Evolutionary conservation across 257 asterid species (phyloP), one percentile per base, ranked within the genome.

Genomic region (Nicotiana tabacum): DNA sequence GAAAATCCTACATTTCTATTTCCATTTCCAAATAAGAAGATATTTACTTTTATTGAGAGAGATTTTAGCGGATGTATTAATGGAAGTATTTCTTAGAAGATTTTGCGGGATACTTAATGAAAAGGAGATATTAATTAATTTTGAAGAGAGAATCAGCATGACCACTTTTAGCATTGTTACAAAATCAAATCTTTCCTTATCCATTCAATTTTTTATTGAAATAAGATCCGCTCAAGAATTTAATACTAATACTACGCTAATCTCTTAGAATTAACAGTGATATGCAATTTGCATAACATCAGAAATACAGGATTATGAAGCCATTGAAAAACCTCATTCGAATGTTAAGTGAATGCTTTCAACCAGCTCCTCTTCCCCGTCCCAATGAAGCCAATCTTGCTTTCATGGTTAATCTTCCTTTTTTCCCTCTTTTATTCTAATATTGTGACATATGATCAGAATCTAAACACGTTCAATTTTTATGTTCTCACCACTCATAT

Each of bases 321-420:
- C 61, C 37, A 74, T 27, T 48, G 11, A 74, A 74, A 74, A 8
- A 5, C 8, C 18, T 74, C 11, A 15, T 74, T 51, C 39, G 43
- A 51, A 3, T 74, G 4, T 12, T 74, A 48, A 74, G 80, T 27
- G 62, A 74, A 24, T 74, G 80, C 24, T 74, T 74, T 74, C 43
- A 16, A 48, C 77, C 77, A 27, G 5, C 58, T 60, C 29, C 65
- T 15, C 58, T 46, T 80, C 77, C 65, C 2, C 60, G 60, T 5
- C 83, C 77, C 15, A 65, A 80, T 33, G 51, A 64, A 29, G 62
- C 64, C 60, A 80, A 48, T 9, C 83, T 80, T 64, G 30, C 77
- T n/a, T 80, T 80, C 77, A 80, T 65, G 83, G 61, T 79, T 21
- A 43, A 15, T 21, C 6, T 57, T 17, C 62, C 62, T 57, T 57